A percentile compares a stretch with the other conserved stretches of the same genome.
Evolutionary conservation across 2,329 filamentous ascomycete species (phyloP).

Genomic region (Daldinia sp.): DNA sequence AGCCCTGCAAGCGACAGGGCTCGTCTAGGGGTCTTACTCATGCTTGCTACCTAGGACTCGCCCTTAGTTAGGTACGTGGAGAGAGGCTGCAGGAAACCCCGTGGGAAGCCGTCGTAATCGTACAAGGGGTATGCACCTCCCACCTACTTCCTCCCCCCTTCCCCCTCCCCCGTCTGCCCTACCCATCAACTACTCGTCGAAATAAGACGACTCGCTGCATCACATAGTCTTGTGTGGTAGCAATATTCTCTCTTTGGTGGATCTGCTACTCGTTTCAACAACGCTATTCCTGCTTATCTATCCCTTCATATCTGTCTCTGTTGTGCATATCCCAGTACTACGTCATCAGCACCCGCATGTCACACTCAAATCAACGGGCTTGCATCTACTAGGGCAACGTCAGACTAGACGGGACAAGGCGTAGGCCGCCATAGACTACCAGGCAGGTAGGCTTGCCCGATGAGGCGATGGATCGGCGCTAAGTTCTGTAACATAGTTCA

Average conservation of each 20-base stretch:
- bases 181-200: background rate
- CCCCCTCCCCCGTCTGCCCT: background rate
- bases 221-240: background rate
- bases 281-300: background rate
- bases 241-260: background rate
- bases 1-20: background rate
- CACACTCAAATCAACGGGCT: slow-evolving; percentile 1
- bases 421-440: background rate
- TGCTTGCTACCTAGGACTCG: background rate
- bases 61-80: background rate
- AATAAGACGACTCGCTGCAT: background rate
- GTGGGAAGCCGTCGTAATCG: slow-evolving; percentile 4
- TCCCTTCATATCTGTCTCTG: background rate
- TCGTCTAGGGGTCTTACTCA: background rate
- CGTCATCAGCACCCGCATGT: slow-evolving; percentile 10
- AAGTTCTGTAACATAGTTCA: background rate
- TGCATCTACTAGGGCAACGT: slow-evolving; percentile 5
- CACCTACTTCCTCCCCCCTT: no score
- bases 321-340: background rate
- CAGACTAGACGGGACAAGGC: background rate
- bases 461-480: background rate
- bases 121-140: background rate
- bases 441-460: background rate
- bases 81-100: background rate
- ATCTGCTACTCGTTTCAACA: slow-evolving; percentile 4